phyloP scores from a whole-genome alignment of 768 basidiomycete genomes.

The Macrolepiota fuliginosa region DNA sequence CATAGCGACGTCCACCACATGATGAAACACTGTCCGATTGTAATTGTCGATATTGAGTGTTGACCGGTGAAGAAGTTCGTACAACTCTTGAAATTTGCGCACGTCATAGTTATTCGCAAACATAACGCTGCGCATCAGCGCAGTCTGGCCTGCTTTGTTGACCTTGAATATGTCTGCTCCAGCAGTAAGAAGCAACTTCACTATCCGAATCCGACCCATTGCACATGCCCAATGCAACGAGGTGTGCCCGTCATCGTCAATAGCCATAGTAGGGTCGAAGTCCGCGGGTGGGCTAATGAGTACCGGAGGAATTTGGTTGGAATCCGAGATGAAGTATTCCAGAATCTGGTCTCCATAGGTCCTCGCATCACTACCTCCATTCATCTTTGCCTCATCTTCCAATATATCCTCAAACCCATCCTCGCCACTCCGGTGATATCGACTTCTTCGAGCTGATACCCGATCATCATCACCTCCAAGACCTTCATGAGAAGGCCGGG shows the following conservation, averaged over 20 bases:
- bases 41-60: conserved; percentile 98
- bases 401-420: conserved; percentile 43
- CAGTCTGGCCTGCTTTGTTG: conserved; percentile 95
- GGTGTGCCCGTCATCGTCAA: conserved; percentile 98
- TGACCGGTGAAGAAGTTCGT: conserved; percentile 95
- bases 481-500: conserved; percentile 43
- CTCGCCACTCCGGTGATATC: conserved; percentile 43
- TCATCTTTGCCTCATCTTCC: conserved; percentile 43
- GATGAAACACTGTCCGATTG: conserved; percentile 97
- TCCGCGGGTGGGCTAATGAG: conserved; percentile 86
- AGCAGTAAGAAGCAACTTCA: conserved; percentile 89
- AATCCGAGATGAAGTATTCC: conserved; percentile 98
- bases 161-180: conserved; percentile 97
- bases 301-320: conserved; percentile 83
- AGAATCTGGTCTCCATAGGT: conserved; percentile 95
- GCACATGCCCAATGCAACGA: conserved; percentile 98
- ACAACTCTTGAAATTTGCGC: conserved; percentile 96
- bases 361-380: conserved; percentile 51
- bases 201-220: conserved; percentile 96
- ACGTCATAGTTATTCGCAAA: conserved; percentile 99
- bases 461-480: conserved; percentile 39
- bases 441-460: conserved; percentile 40
- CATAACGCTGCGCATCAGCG: conserved; percentile 98
- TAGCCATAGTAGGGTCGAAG: conserved; percentile 94
- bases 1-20: conserved; percentile 96